These are phyloP conservation scores for Globisporangium camurandrum DNA, from an alignment of 352 stramenopile species.

Conservation along the genomic window DNA sequence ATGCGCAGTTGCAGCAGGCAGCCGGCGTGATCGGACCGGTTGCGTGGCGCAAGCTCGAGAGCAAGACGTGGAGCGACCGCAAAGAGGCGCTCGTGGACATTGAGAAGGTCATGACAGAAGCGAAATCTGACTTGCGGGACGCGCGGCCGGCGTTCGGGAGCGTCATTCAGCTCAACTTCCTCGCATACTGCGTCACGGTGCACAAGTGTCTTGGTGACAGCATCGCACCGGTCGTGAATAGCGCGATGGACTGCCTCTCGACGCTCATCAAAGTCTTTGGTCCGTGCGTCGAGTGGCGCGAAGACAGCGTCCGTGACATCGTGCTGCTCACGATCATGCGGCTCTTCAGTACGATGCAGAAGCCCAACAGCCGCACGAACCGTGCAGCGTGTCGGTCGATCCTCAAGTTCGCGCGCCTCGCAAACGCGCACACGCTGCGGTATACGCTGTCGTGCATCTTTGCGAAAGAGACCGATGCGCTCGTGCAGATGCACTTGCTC, in stretches of 20 bases:
- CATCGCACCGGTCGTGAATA: conserved; percentile 73
- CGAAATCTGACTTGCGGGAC: conserved; percentile 66
- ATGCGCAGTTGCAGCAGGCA: conserved; percentile 26
- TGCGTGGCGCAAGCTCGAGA: conserved; percentile 67
- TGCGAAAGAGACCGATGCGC: conserved; percentile 49
- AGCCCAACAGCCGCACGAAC: conserved; percentile 68
- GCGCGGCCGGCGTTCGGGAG: conserved; percentile 48
- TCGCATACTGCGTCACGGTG: conserved; percentile 53
- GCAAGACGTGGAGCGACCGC: conserved; percentile 78
- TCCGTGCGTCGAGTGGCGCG: conserved; percentile 65
- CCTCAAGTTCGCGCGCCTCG: conserved; percentile 63
- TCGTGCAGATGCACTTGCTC: conserved; percentile 81
- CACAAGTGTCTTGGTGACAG: conserved; percentile 49
- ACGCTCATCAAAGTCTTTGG: conserved; percentile 75
- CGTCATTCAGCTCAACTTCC: conserved; percentile 56
- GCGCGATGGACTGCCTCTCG: conserved; percentile 52
- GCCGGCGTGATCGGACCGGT: conserved; percentile 54
- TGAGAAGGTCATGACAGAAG: conserved; percentile 58
- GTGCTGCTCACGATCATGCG: conserved; percentile 55
- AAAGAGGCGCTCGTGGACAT: conserved; percentile 75
- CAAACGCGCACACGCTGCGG: conserved; percentile 55
- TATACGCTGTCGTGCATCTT: conserved; percentile 73
- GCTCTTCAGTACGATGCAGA: conserved; percentile 65
- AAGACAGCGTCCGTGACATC: conserved; percentile 47
- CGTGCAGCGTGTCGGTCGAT: conserved; percentile 66